Evolutionary conservation across 805 yeast genomes (phyloP), one percentile per base, ranked within the genome.

Genomic region (Priceomyces medius): DNA sequence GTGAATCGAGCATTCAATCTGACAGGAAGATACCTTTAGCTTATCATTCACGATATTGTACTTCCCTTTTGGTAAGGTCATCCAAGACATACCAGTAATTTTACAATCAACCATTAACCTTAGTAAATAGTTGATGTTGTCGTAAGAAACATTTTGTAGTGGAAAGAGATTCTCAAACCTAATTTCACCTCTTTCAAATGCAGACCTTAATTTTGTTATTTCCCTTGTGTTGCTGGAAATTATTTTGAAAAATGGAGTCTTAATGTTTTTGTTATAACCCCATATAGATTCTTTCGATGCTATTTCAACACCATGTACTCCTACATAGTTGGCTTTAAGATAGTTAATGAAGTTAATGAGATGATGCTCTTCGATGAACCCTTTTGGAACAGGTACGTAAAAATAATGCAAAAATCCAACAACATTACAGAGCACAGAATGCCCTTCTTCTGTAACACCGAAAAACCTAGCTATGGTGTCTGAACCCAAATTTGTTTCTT

Each of bases 51-150:
- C 72, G 47, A 81, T 37, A 1, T 57, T 53, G 61, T 90, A 95
- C 49, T 77, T 83, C 0, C 81, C 80, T 42, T 73, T 77, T 0
- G 98, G 97, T 19, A 91, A 73, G 0, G 96, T 85, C 20, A 95
- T 74, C 99, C 99, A 93, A 19, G 95, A 85, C 99, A 93, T 93
- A 29, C 99, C 95, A 1, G 91, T 85, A 46, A 91, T 88, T 37
- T 83, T 80, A 63, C 95, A 83, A 64, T 93, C 99, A 33, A 93
- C 80, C 93, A 93, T 88, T 63, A 90, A 70, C 53, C 99, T 74
- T 44, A 95, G 63, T 26, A 88, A 69, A 59, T 85, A 95, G 42
- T 89, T 88, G 46, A 93, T 82, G 59, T 93, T 93, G 63, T 93
- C 99, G 59, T 83, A 93, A 0, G 97, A 81, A 53, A 84, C 81